Percentiles rank a stretch among this genome's conserved stretches.
These are phyloP conservation scores for Chalciporus piperatus DNA, from an alignment of 768 basidiomycete species.

Conservation along the genomic window DNA sequence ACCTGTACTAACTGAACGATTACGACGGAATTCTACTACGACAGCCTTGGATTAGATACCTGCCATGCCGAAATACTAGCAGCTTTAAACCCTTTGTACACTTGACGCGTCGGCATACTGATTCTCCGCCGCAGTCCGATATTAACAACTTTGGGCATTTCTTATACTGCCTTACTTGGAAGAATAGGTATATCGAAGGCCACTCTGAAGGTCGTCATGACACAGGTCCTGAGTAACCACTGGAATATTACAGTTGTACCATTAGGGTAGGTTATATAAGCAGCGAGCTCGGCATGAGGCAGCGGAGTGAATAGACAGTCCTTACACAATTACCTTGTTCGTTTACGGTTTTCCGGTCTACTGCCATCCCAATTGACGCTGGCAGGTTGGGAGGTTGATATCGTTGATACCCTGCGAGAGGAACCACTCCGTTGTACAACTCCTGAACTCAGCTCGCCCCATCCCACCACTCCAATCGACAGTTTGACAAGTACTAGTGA, in stretches of 20 bases:
- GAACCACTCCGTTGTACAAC: slow-evolving; percentile 7
- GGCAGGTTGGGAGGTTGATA: slow-evolving; percentile 4
- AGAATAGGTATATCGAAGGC: no score
- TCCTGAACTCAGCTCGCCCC: background rate
- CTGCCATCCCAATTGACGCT: background rate
- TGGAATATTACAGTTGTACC: no score
- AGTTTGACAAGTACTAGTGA: slow-evolving; percentile 5
- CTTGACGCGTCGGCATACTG: no score
- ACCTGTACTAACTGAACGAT: slow-evolving; percentile 1
- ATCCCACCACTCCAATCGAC: background rate
- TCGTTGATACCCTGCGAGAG: background rate
- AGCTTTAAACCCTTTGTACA: no score
- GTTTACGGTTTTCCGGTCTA: background rate
- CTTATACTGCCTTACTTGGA: no score
- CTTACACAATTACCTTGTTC: background rate
- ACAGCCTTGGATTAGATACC: background rate
- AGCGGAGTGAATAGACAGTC: background rate
- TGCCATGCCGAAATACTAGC: no score
- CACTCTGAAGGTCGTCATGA: no score
- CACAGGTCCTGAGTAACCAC: no score
- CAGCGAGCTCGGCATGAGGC: background rate
- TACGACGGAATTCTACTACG: background rate
- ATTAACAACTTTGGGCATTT: no score
- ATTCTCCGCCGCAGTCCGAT: no score
- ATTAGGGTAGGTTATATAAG: slow-evolving; percentile 6